phyloP scores from a whole-genome alignment of 345 rosid species.

The Raphanus sativus region DNA sequence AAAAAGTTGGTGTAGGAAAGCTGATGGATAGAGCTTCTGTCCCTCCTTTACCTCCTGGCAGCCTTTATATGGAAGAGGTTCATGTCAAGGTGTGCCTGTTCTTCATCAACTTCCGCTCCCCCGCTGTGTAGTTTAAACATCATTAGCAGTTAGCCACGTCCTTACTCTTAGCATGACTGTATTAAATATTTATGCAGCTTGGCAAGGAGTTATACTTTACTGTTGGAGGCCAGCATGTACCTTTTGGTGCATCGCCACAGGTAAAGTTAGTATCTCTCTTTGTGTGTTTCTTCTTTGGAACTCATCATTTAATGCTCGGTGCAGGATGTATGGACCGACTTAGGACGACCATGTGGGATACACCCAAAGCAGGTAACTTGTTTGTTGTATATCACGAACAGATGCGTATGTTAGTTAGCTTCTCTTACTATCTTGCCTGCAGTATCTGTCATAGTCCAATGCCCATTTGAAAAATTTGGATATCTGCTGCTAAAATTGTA shows the following conservation, averaged over 20 bases:
- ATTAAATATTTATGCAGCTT: slow-evolving; percentile 47
- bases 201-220: slow-evolving; percentile 81
- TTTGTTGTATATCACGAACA: slow-evolving; percentile 6
- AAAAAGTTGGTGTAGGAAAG: slow-evolving; percentile 88
- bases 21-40: slow-evolving; percentile 81
- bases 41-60: slow-evolving; percentile 74
- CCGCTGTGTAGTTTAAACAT: slow-evolving; percentile 2
- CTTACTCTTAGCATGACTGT: slow-evolving; percentile 13
- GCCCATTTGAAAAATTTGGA: neutral
- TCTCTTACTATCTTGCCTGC: slow-evolving; percentile 7
- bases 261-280: slow-evolving; percentile 42
- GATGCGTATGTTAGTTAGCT: no score
- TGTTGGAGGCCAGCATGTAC: slow-evolving; percentile 89
- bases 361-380: slow-evolving; percentile 87
- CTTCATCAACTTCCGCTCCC: no score
- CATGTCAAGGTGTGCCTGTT: slow-evolving; percentile 68
- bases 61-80: slow-evolving; percentile 95
- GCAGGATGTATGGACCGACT: slow-evolving; percentile 97
- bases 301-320: slow-evolving; percentile 18
- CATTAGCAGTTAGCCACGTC: slow-evolving; percentile 8
- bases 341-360: slow-evolving; percentile 97
- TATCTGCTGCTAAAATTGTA: slow-evolving; percentile 22
- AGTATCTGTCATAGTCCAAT: slow-evolving; percentile 7
- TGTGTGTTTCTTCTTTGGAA: slow-evolving; percentile 20
- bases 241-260: slow-evolving; percentile 99